Evolutionary conservation across 2,329 filamentous ascomycete genomes (phyloP).

Genomic region (Aspergillus fijiensis): DNA sequence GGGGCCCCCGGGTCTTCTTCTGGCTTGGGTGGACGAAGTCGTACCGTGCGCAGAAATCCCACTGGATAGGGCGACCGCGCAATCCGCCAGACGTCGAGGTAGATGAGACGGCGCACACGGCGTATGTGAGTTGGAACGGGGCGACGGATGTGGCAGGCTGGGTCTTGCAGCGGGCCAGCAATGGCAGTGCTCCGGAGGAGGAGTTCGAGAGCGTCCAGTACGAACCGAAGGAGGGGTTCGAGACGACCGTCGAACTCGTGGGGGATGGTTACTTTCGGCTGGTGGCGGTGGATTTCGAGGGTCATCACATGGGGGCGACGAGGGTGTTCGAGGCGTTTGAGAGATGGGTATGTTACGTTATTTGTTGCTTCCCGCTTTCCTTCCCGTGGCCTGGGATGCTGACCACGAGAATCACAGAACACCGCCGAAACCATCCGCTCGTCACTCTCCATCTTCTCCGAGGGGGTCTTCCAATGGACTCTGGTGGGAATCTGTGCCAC

Average conservation of each 20-base stretch:
- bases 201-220: conserved; percentile 16
- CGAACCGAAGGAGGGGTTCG: conserved; percentile 23
- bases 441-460: conserved; percentile 1
- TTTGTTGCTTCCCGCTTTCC: background rate
- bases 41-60: conserved; percentile 55
- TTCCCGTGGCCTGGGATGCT: background rate
- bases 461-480: conserved; percentile 1
- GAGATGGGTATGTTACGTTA: conserved; percentile 1
- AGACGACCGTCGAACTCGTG: conserved; percentile 8
- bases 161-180: conserved; percentile 25
- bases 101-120: conserved; percentile 8
- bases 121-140: conserved; percentile 39
- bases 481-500: conserved; percentile 10
- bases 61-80: conserved; percentile 54
- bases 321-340: conserved; percentile 10
- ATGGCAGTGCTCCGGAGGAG: conserved; percentile 13
- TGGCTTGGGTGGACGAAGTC: conserved; percentile 51
- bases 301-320: conserved; percentile 23
- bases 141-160: conserved; percentile 36
- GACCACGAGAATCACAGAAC: background rate
- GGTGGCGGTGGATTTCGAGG: conserved; percentile 20
- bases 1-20: conserved; percentile 49
- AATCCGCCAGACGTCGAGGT: conserved; percentile 32
- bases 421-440: background rate
- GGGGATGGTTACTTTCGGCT: conserved; percentile 20